Evolutionary conservation across 305 asterid species (phyloP), one percentile per base, ranked within the genome.

Genomic region (Plantago coronopus): DNA sequence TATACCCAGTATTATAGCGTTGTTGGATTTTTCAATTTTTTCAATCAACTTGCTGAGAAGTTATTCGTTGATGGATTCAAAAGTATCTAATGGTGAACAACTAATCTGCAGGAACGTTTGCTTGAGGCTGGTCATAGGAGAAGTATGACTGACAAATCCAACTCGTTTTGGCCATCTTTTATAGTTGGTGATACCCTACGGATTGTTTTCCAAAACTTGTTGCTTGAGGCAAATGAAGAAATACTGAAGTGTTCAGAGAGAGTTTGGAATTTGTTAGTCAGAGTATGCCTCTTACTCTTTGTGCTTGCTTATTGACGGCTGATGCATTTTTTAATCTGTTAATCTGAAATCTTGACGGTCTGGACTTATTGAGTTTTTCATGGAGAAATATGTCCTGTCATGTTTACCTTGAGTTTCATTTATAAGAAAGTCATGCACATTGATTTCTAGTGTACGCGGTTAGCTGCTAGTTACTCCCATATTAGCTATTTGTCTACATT

Each of bases 141-240:
- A 79, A 80, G 94, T 71, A 67, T 78, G 48, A 59, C 81, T 65
- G 96, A 83, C 31, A 82, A 76, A 46, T 76, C 85, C 61, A 76
- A 78, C 70, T 82, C 95, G 56, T 82, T 93, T 76, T 93, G 99
- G 99, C 99, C 99, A 63, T 82, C 99, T 69, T 82, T 78, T 69
- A 87, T 93, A 62, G 83, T 93, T 68, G 99, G 95, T 57, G 99
- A 93, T 79, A 85, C 99, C 65, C 82, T 89, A 43, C 82, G 97
- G 82, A 93, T 89, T 73, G 99, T 93, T 67, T 93, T 85, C 80
- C 99, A 93, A 79, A 93, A 93, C 80, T 77, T 93, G 82, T 78
- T 93, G 72, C 95, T 93, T 58, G 99, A 93, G 74, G 87, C 99
- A 57, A 87, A 89, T 60, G 97, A 87, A 71, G 96, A 85, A 76